These are phyloP conservation scores for Amylocarpus encephaloides DNA, from an alignment of 2,329 filamentous ascomycete genomes.

Conservation along the genomic window DNA sequence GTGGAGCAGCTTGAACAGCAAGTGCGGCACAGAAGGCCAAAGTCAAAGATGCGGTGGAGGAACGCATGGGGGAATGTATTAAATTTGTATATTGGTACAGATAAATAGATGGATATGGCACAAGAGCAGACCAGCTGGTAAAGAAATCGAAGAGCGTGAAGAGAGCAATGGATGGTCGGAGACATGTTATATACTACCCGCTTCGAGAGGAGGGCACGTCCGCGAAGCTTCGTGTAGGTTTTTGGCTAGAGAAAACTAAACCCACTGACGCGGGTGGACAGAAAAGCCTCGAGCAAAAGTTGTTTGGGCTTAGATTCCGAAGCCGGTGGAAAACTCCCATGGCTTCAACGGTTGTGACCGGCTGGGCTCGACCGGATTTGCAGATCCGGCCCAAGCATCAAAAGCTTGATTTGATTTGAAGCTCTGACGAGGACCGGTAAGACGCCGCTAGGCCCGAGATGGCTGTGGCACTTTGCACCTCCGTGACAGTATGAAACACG, in stretches of 20 bases:
- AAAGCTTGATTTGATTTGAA: conserved; percentile 9
- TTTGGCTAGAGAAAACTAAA: background rate
- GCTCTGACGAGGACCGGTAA: background rate
- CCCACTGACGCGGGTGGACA: background rate
- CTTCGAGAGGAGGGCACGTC: no score
- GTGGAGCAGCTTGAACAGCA: conserved; percentile 21
- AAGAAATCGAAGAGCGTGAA: background rate
- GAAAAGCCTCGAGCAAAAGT: background rate
- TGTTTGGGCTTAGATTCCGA: conserved; percentile 4
- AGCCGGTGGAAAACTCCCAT: background rate
- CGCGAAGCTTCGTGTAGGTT: no score
- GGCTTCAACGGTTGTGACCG: background rate
- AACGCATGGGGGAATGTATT: conserved; percentile 19
- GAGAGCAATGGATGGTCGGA: background rate
- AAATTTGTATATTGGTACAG: conserved; percentile 1
- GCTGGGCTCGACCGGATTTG: conserved; percentile 4
- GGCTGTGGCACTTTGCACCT: background rate
- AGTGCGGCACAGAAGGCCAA: conserved; percentile 23
- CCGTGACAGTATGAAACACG: background rate
- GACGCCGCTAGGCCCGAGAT: background rate
- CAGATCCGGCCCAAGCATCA: conserved; percentile 4
- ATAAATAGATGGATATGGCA: background rate
- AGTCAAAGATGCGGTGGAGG: conserved; percentile 22
- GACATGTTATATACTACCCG: no score
- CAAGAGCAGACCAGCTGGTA: conserved; percentile 15